A percentile compares a stretch with the other conserved stretches of the same genome.
These are phyloP conservation scores for Syzygium aqueum DNA, from an alignment of 345 rosid genomes.

Conservation along the genomic window DNA sequence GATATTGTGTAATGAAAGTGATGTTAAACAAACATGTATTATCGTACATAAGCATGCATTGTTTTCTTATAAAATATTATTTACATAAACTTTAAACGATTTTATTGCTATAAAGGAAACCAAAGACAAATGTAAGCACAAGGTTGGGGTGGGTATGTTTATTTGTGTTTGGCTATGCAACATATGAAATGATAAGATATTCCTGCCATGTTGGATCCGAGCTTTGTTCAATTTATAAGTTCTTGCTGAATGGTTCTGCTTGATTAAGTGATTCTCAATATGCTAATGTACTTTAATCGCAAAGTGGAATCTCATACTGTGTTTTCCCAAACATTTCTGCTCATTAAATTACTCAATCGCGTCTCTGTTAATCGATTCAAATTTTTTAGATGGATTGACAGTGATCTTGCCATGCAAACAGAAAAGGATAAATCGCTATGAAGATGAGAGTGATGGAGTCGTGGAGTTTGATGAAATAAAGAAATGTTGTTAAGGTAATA, in stretches of 20 bases:
- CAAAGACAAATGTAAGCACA: not conserved
- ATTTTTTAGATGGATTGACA: not conserved
- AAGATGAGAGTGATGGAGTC: not conserved
- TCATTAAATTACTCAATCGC: not conserved
- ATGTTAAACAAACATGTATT: not conserved
- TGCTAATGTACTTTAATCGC: not conserved
- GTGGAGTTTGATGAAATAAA: not conserved
- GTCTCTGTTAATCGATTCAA: not conserved
- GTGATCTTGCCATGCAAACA: not conserved
- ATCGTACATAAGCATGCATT: not conserved
- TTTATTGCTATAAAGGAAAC: not conserved
- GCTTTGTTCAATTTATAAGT: not conserved
- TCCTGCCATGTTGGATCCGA: not conserved
- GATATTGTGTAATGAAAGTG: not conserved
- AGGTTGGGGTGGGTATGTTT: not conserved
- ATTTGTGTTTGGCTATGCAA: not conserved
- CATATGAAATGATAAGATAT: not conserved
- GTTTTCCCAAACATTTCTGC: not conserved
- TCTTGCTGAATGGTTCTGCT: not conserved
- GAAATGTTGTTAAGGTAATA: not conserved
- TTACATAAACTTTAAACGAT: too few species aligned
- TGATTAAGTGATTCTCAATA: not conserved
- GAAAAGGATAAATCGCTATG: not conserved
- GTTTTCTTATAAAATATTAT: not conserved
- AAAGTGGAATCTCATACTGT: not conserved